phyloP scores from a whole-genome alignment of 2,329 filamentous ascomycete species.

The Tothia fuscella region DNA sequence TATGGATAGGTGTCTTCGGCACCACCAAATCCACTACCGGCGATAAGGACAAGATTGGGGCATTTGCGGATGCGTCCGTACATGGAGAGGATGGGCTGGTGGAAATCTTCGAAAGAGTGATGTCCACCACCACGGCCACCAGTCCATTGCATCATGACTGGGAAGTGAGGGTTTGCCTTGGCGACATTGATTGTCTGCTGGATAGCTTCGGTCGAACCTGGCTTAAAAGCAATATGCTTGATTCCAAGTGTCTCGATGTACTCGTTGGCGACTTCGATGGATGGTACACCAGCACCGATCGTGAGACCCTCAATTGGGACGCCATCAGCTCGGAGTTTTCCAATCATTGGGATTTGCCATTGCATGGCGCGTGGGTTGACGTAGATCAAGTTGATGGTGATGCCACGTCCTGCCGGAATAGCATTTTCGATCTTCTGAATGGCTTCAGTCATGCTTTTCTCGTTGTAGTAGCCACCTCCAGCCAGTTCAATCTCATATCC shows the following conservation, averaged over 20 bases:
- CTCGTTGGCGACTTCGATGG: conserved; percentile 35
- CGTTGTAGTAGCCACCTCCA: conserved; percentile 39
- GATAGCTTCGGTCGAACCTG: conserved; percentile 33
- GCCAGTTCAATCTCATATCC: conserved; percentile 38
- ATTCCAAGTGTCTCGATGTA: conserved; percentile 46
- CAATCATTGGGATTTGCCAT: conserved; percentile 42
- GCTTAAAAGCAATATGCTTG: conserved; percentile 38
- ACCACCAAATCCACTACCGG: conserved; percentile 36
- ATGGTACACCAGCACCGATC: conserved; percentile 37
- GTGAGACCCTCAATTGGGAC: conserved; percentile 36
- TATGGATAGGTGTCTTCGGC: conserved; percentile 37
- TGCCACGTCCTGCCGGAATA: conserved; percentile 37
- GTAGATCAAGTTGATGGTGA: conserved; percentile 43
- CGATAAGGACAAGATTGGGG: conserved; percentile 34
- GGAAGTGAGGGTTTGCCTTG: conserved; percentile 33
- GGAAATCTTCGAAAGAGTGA: conserved; percentile 39
- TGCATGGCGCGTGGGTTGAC: conserved; percentile 39
- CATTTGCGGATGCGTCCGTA: conserved; percentile 34
- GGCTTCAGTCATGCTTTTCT: conserved; percentile 32
- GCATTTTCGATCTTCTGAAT: conserved; percentile 32
- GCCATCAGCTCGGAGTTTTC: conserved; percentile 33
- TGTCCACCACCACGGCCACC: conserved; percentile 38
- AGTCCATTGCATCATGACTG: conserved; percentile 37
- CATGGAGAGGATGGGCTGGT: conserved; percentile 35
- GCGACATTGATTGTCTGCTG: conserved; percentile 36